A percentile compares a stretch with the other conserved stretches of the same genome.
phyloP scores from a whole-genome alignment of 2,329 filamentous ascomycete genomes.

The Rutstroemia sydowiana region DNA sequence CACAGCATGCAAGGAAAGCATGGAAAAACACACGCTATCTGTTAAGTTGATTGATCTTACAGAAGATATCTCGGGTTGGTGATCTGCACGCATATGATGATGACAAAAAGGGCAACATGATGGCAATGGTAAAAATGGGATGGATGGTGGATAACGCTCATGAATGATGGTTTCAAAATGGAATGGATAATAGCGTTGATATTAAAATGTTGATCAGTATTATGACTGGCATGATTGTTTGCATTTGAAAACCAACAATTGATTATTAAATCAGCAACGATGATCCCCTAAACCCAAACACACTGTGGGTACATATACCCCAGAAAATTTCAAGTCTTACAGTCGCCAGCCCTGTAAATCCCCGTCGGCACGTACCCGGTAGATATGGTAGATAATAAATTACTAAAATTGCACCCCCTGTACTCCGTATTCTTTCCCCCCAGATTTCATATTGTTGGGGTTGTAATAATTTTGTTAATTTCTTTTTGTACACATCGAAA shows the following conservation, averaged over 20 bases:
- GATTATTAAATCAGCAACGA: neutral
- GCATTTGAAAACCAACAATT: too few relatives aligned
- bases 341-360: neutral
- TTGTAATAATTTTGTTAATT: too few relatives aligned
- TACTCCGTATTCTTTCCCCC: too few relatives aligned
- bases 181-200: too few relatives aligned
- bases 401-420: too few relatives aligned
- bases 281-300: neutral
- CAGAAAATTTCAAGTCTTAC: neutral
- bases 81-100: too few relatives aligned
- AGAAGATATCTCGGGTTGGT: too few relatives aligned
- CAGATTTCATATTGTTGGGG: too few relatives aligned
- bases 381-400: too few relatives aligned
- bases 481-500: too few relatives aligned
- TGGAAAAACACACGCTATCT: conserved; percentile 84
- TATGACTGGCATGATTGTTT: too few relatives aligned
- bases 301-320: neutral
- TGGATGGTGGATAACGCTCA: neutral
- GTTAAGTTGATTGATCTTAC: conserved; percentile 38
- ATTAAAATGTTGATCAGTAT: too few relatives aligned
- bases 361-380: neutral
- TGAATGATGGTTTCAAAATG: neutral
- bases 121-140: neutral
- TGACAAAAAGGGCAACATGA: neutral
- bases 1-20: conserved; percentile 86